A percentile compares a stretch with the other conserved stretches of the same genome.
Evolutionary conservation across 305 asterid species (phyloP).

Genomic region (Coffea humblotiana): DNA sequence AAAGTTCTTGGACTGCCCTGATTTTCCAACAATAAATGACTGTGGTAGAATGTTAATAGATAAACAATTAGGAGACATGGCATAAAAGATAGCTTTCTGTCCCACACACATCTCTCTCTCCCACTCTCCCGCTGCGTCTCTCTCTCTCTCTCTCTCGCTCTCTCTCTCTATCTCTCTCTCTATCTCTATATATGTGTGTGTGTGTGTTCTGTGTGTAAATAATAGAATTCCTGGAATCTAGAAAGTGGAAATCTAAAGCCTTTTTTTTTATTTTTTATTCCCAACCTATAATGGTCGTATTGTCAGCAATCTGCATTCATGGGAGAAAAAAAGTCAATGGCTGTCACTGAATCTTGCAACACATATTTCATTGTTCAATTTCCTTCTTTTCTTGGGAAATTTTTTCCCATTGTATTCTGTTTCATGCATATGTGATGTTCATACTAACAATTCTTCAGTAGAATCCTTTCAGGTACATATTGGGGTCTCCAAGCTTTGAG

Average conservation of each 20-base stretch:
- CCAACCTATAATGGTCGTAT: not conserved
- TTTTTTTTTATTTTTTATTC: not conserved
- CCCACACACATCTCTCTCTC: not conserved
- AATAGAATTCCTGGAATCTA: not conserved
- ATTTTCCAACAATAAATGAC: conserved; percentile 3
- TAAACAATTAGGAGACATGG: too few relatives aligned
- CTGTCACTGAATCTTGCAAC: not conserved
- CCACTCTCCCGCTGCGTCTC: not conserved
- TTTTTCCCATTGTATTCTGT: not conserved
- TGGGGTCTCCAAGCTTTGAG: conserved; percentile 97
- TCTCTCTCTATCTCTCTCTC: not conserved
- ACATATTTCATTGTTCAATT: not conserved
- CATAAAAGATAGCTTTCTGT: too few relatives aligned
- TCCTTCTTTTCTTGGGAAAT: not conserved
- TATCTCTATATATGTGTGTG: too few relatives aligned
- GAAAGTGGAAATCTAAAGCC: not conserved
- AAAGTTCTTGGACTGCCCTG: conserved; percentile 2
- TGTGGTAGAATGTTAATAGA: not conserved
- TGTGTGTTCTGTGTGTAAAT: not conserved
- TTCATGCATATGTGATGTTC: not conserved
- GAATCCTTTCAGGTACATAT: conserved; percentile 65
- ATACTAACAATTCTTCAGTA: conserved; percentile 18
- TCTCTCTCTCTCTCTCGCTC: not conserved
- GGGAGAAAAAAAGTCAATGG: not conserved
- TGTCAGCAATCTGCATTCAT: not conserved